Percentiles rank a stretch among this genome's conserved stretches.
These are phyloP conservation scores for Balamuthia mandrillaris DNA, from an alignment of 208 protist genomes.

Conservation along the genomic window DNA sequence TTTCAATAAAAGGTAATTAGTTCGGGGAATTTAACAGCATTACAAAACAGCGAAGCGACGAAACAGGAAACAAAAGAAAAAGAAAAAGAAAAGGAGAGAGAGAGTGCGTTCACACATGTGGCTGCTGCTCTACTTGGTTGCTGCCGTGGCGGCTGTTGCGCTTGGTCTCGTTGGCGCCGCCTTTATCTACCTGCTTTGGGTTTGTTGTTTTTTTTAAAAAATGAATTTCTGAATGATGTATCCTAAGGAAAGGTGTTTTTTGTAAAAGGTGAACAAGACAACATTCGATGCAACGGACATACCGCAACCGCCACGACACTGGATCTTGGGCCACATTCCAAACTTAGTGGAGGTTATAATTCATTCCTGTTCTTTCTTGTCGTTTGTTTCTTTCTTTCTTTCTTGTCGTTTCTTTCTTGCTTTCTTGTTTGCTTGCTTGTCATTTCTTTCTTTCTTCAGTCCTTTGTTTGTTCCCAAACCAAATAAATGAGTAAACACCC, in stretches of 20 bases:
- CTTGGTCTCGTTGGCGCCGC: background rate
- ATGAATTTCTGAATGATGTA: background rate
- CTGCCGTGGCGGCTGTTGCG: background rate
- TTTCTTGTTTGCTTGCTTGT: background rate
- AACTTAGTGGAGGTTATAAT: too few relatives aligned
- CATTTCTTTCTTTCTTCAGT: constrained; percentile 2
- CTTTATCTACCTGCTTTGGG: background rate
- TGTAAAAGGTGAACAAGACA: background rate
- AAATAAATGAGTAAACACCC: background rate
- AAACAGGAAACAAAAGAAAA: too few relatives aligned
- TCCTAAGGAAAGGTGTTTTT: background rate
- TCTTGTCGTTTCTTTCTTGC: too few relatives aligned
- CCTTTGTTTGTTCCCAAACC: background rate
- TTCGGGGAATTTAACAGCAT: too few relatives aligned
- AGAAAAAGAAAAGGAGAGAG: too few relatives aligned
- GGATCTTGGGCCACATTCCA: too few relatives aligned
- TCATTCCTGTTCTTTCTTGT: background rate
- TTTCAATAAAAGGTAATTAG: too few relatives aligned
- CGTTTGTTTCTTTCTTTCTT: background rate
- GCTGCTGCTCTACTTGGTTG: background rate
- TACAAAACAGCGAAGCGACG: too few relatives aligned
- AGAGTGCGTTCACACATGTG: too few relatives aligned
- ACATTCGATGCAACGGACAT: background rate
- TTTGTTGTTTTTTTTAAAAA: background rate
- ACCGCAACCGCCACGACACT: too few relatives aligned